Base-by-base conservation (phyloP, 495 filamentous ascomycete genomes). In the Darksidea phi region DNA sequence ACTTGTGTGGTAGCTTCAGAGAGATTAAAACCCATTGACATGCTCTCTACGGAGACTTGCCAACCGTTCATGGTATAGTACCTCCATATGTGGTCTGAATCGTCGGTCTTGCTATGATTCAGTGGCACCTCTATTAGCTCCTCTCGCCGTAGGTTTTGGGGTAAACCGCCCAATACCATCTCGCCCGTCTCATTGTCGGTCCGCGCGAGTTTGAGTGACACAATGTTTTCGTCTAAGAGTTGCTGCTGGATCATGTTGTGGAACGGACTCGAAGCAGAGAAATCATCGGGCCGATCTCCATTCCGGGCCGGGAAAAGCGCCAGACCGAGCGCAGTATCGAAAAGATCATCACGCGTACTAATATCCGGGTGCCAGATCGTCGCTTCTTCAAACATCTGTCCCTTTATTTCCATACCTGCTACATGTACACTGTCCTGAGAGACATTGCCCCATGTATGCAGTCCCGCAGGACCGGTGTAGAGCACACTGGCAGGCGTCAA, bases 1-100 rank as follows among this genome's bases (percentile, higher is more conserved):
- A 26, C n/a, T 23, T 25, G 17, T 6, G 47, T n/a, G 21, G 21
- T n/a, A 23, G 24, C 36, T 38, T n/a, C n/a, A n/a, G n/a, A n/a
- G n/a, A n/a, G n/a, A n/a, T n/a, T n/a, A n/a, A n/a, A n/a, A 6
- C n/a, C 21, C 23, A 50, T 50, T 17, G 47, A 50, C 47, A 50
- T 50, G 47, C 24, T 26, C 17, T 26, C 11, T 6, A 50, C 6
- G 24, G 47, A 4, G 4, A 50, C 47, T 25, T 50, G 47, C 47
- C 47, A 50, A 6, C 47, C 47, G 21, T 50, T 50, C n/a, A 12
- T 50, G 11, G 47, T 24, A 23, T 23, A 50, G 47, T 21, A 50
- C 7, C 24, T 7, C 47, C 47, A 50, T 10, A 50, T 21, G 11
- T 25, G 8, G 47, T 50, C 21, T 7, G 18, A 8, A 11, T 11